Evolutionary conservation across 306 rosid species (phyloP).

Genomic region (Rubus parviflorus): DNA sequence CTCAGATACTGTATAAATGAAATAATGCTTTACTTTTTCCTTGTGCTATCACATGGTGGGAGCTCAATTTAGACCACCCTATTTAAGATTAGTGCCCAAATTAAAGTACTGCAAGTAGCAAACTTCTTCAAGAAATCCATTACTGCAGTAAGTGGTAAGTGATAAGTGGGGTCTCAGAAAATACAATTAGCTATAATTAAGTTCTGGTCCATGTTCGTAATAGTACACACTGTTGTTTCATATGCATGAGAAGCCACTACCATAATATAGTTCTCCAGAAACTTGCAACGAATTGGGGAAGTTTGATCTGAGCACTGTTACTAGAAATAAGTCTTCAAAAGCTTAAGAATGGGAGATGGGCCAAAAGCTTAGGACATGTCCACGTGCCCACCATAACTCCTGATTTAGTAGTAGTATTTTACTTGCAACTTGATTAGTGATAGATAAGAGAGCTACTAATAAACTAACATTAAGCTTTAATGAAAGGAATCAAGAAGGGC

Average conservation of each 20-base stretch:
- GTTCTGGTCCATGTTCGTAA: neutral
- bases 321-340: conserved; percentile 12
- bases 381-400: conserved; percentile 49
- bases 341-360: conserved; percentile 25
- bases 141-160: neutral
- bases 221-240: neutral
- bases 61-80: neutral
- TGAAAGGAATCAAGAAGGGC: conserved; percentile 13
- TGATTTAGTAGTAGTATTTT: conserved; percentile 18
- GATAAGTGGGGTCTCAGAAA: neutral
- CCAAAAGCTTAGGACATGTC: conserved; percentile 38
- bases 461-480: neutral
- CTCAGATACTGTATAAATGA: neutral
- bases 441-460: conserved; percentile 19
- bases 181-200: neutral
- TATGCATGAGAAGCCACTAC: neutral
- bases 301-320: conserved; percentile 5
- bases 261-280: neutral
- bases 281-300: neutral
- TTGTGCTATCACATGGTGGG: neutral
- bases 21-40: neutral
- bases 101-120: neutral
- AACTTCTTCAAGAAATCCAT: neutral
- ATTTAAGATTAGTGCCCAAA: neutral
- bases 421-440: conserved; percentile 33